Percentiles rank a stretch among this genome's conserved stretches.
phyloP scores from a whole-genome alignment of 1,139 yeast species.

The Lodderomyces jiufengensis region DNA sequence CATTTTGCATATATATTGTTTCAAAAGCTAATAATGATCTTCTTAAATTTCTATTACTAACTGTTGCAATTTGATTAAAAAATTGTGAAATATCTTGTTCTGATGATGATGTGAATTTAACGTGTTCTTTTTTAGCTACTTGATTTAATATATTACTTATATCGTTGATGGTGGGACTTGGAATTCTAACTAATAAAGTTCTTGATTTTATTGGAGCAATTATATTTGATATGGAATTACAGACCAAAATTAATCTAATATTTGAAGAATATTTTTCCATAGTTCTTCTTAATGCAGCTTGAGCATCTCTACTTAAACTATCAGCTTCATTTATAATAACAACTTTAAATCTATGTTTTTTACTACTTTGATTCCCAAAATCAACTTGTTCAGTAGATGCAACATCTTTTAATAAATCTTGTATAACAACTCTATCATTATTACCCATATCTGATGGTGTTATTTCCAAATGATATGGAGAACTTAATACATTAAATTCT shows the following conservation, averaged over 20 bases:
- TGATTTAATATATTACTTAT: conserved; percentile 49
- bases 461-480: conserved; percentile 87
- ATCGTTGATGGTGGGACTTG: conserved; percentile 70
- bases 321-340: conserved; percentile 96
- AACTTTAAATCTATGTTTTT: conserved; percentile 77
- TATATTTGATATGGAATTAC: conserved; percentile 87
- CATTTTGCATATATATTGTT: conserved; percentile 76
- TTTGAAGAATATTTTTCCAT: conserved; percentile 96
- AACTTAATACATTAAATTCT: conserved; percentile 87
- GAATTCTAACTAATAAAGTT: conserved; percentile 78
- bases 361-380: conserved; percentile 40
- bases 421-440: conserved; percentile 91
- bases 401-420: conserved; percentile 86
- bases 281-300: conserved; percentile 94
- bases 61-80: conserved; percentile 50
- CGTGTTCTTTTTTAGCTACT: conserved; percentile 57
- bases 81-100: conserved; percentile 37
- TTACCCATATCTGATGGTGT: conserved; percentile 98
- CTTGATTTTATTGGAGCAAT: conserved; percentile 94
- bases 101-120: conserved; percentile 37
- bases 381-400: conserved; percentile 96
- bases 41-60: conserved; percentile 70
- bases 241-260: conserved; percentile 76
- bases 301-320: conserved; percentile 89
- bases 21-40: conserved; percentile 77